Evolutionary conservation across 192 early-diverging fungal genomes (phyloP).

Genomic region (Coemansia sp.): DNA sequence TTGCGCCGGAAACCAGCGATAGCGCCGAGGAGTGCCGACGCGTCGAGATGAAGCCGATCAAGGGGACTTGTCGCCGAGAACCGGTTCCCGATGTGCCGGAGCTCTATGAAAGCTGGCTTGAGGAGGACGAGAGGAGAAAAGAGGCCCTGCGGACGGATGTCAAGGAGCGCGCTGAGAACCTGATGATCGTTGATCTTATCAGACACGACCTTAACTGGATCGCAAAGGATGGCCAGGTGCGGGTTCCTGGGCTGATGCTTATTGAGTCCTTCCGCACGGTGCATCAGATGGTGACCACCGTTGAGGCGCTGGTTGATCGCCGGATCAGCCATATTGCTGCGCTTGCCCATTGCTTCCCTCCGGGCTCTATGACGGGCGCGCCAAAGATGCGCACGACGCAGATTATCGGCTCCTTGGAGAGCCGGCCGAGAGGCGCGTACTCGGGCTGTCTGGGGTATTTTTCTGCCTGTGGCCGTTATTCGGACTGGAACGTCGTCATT

Average conservation of each 20-base stretch:
- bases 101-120: conserved; percentile 13
- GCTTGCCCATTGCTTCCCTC: conserved; percentile 79
- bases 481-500: conserved; percentile 87
- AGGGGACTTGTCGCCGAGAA: conserved; percentile 64
- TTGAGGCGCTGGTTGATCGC: conserved; percentile 60
- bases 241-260: conserved; percentile 79
- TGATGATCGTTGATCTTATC: conserved; percentile 98
- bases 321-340: conserved; percentile 67
- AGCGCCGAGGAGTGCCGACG: conserved; percentile 19
- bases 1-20: neutral
- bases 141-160: conserved; percentile 59
- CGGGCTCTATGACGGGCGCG: conserved; percentile 97
- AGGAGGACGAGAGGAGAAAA: conserved; percentile 15
- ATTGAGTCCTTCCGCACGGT: conserved; percentile 89
- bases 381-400: conserved; percentile 85
- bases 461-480: conserved; percentile 56
- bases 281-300: conserved; percentile 89
- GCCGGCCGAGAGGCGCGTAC: conserved; percentile 70
- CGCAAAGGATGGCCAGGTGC: conserved; percentile 60
- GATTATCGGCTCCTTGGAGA: conserved; percentile 73
- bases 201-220: conserved; percentile 88
- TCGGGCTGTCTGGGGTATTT: conserved; percentile 90
- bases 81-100: neutral
- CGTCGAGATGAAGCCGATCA: conserved; percentile 95
- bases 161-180: conserved; percentile 93